These are phyloP conservation scores for Cyphellophora attinorum DNA, from an alignment of 2,329 filamentous ascomycete species.

Conservation along the genomic window DNA sequence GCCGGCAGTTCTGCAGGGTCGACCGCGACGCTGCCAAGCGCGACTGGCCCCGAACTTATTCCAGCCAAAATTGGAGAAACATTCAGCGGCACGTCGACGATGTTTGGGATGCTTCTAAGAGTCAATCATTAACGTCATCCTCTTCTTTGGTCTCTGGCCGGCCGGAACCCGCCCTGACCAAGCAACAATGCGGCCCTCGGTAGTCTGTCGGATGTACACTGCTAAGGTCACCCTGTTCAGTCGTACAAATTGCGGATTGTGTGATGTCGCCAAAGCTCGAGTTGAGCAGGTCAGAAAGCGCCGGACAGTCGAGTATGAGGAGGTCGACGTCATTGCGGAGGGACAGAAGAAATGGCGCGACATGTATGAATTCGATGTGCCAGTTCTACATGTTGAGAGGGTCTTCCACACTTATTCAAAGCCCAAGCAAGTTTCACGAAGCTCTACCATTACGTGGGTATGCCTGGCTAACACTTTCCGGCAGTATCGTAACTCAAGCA, in stretches of 20 bases:
- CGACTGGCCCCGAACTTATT: no score
- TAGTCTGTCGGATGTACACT: slow-evolving; percentile 8
- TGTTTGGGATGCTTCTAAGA: no score
- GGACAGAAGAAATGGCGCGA: slow-evolving; percentile 48
- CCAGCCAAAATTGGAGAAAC: no score
- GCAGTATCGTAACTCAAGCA: slow-evolving; percentile 33
- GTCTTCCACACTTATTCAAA: slow-evolving; percentile 19
- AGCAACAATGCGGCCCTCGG: slow-evolving; percentile 13
- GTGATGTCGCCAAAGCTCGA: slow-evolving; percentile 50
- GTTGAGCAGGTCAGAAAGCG: slow-evolving; percentile 44
- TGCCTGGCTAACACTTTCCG: no score
- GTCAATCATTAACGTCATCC: no score
- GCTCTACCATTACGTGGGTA: no score
- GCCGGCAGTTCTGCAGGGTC: no score
- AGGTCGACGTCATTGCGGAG: slow-evolving; percentile 49
- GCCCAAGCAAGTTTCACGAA: no score
- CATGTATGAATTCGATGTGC: slow-evolving; percentile 55
- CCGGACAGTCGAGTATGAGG: slow-evolving; percentile 44
- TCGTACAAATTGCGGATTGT: slow-evolving; percentile 49
- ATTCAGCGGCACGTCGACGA: no score
- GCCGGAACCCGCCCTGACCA: no score
- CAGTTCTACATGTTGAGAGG: slow-evolving; percentile 51
- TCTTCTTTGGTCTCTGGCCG: no score
- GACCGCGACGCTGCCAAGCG: no score
- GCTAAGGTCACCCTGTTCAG: slow-evolving; percentile 51